Base-by-base conservation (phyloP, 2,329 filamentous ascomycete genomes). In the Sporothrix sp. region DNA sequence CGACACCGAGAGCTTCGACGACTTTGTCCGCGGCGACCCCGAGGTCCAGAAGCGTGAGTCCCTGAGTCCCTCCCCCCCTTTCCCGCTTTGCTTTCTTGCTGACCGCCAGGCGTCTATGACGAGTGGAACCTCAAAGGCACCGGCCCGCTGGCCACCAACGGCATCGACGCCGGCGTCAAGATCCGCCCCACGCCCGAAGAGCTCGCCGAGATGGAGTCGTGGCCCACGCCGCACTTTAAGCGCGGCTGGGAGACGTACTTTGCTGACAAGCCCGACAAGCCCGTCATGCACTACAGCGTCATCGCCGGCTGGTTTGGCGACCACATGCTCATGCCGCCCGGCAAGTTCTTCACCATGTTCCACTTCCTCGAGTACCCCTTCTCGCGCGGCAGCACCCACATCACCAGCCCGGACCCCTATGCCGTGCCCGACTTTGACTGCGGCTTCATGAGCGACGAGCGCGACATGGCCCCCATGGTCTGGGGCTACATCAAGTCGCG, bases 311-410 rank as follows among this genome's bases (percentile, higher is more conserved):
- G 73, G 72, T 79, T 79, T 28, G 76, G 76, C 27, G 76, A 79
- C 62, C 76, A 79, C 58, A 79, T 78, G 72, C 65, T 79, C 40
- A 75, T 79, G 74, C 84, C 84, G 0, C 77, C 82, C 1, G 84
- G 84, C 57, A 87, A 88, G 56, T 88, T 87, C 74, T 87, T 88
- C 70, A 84, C 80, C 61, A 88, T 88, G 83, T 87, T 87, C 75
- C 82, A 87, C 65, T 88, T 87, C 76, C 65, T 87, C 58, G 81
- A 86, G 68, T 87, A 86, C 59, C 84, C 84, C 0, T 87, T 87
- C 75, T 85, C 81, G 14, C 79, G 84, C 58, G 84, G 85, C 8
- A 80, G 67, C 48, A 86, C 78, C 2, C 81, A 87, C 66, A 86
- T 88, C 62, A 75, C 72, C 53, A 83, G 77, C n/a, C 68, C 84